Percentiles rank a stretch among this genome's conserved stretches.
phyloP scores from a whole-genome alignment of 2,329 filamentous ascomycete species.

The Ilyonectria mors-panacis region DNA sequence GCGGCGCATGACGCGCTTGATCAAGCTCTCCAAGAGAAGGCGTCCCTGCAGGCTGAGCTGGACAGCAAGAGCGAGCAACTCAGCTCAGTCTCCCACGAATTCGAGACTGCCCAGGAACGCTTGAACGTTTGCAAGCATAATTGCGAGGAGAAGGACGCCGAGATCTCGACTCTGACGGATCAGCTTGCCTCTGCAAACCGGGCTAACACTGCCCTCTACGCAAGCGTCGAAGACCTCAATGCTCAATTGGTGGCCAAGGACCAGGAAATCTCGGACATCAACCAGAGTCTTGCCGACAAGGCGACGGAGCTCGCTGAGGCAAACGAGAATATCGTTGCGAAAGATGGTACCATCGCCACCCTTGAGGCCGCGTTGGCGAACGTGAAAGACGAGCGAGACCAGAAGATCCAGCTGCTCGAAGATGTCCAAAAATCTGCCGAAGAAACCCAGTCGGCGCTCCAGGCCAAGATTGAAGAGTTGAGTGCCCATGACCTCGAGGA shows the following conservation, averaged over 20 bases:
- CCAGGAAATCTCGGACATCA: not conserved
- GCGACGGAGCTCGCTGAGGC: not conserved
- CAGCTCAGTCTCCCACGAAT: not conserved
- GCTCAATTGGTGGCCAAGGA: conserved; percentile 3
- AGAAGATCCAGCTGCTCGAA: conserved; percentile 10
- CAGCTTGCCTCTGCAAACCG: conserved; percentile 8
- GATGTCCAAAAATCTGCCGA: conserved; percentile 6
- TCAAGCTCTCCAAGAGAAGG: conserved; percentile 8
- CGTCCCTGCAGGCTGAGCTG: conserved; percentile 3
- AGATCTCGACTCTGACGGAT: not conserved
- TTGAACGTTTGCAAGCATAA: conserved; percentile 12
- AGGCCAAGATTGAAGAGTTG: conserved; percentile 7
- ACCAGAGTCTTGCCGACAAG: not conserved
- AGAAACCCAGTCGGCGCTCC: conserved; percentile 9
- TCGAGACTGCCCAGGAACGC: conserved; percentile 1
- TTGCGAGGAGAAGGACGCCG: conserved; percentile 7
- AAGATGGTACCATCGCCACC: conserved; percentile 4
- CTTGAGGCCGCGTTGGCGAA: not conserved
- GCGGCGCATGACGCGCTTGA: conserved; percentile 5
- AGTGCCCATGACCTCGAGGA: conserved; percentile 15
- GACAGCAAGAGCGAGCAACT: conserved; percentile 10
- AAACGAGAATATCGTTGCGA: not conserved
- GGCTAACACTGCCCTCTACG: conserved; percentile 6
- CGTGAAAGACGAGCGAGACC: conserved; percentile 1
- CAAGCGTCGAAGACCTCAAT: not conserved